Evolutionary conservation across 352 stramenopile species (phyloP), one percentile per base, ranked within the genome.

Genomic region (Pythium grandisporangium): DNA sequence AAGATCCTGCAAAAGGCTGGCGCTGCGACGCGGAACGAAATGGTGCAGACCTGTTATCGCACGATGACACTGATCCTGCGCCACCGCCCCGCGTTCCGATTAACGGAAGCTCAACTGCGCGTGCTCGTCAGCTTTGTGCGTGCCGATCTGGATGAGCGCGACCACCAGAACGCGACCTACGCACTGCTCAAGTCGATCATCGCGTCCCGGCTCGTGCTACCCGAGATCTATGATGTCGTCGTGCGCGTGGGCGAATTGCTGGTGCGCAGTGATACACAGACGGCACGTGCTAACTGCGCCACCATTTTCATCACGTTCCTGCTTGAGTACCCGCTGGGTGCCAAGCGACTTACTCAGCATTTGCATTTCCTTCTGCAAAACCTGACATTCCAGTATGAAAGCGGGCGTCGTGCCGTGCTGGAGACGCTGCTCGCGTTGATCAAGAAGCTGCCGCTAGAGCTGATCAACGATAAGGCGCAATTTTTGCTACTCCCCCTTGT

Each of bases 211-310:
- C 93, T 95, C 24, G 76, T 97, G 11, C 95, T 97, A 36, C 69
- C 91, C 34, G 93, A 98, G 55, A 81, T 98, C 45, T 98, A 98
- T 61, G 95, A 98, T 55, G 70, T 98, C 12, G 97, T 98, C 70
- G 77, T 97, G 35, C 84, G 80, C 38, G 76, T 98, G 19, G 81
- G 95, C 6, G 86, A 98, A 63, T 70, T 98, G 38, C 70, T 96
- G 17, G 91, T 98, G 36, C 86, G 95, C 48, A 97, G 84, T 51
- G 84, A 96, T 33, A 86, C 91, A 13, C 62, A 77, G 37, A 84
- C 74, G 19, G 77, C 96, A 20, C 84, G 93, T 23, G 36, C 77
- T 25, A 82, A 83, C 58, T 95, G 72, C 51, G 71, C 62, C 19
- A 66, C 58, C 0, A 89, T 95, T 55, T 93, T 84, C 42, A 70